Evolutionary conservation across 805 yeast species (phyloP).

Genomic region (Osmozyma mogii): DNA sequence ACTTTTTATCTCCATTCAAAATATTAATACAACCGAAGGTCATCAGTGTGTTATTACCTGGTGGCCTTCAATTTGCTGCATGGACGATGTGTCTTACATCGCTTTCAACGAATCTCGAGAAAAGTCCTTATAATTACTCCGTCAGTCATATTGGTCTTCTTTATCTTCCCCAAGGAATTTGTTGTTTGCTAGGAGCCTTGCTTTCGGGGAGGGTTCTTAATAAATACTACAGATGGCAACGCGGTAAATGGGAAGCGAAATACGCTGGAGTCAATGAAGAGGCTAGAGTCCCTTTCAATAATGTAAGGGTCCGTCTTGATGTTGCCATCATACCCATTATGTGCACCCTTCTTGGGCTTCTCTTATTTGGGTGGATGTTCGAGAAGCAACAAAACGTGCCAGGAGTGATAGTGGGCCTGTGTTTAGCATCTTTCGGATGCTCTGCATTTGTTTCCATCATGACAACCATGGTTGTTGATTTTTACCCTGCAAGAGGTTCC

Average conservation of each 20-base stretch:
- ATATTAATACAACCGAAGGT: constrained; percentile 40
- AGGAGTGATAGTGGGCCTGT: constrained; percentile 51
- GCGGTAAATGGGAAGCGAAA: constrained; percentile 15
- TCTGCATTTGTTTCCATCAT: constrained; percentile 51
- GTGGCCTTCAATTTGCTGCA: constrained; percentile 54
- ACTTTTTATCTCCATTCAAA: constrained; percentile 22
- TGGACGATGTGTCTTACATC: constrained; percentile 70
- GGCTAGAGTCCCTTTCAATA: constrained; percentile 44
- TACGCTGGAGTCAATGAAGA: too few relatives aligned
- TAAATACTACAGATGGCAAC: constrained; percentile 33
- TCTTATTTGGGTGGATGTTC: constrained; percentile 72
- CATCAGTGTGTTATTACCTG: constrained; percentile 42
- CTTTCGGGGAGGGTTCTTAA: constrained; percentile 51
- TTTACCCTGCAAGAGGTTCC: constrained; percentile 63
- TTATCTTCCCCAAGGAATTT: constrained; percentile 68
- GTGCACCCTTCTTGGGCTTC: constrained; percentile 31
- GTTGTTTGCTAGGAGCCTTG: constrained; percentile 55
- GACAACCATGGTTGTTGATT: constrained; percentile 66
- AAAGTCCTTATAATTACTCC: constrained; percentile 18
- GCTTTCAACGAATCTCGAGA: constrained; percentile 37
- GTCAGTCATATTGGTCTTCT: constrained; percentile 60
- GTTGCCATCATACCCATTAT: constrained; percentile 33
- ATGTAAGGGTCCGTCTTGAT: constrained; percentile 48
- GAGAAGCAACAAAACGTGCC: constrained; percentile 39
- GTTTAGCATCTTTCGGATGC: constrained; percentile 50